A percentile compares a stretch with the other conserved stretches of the same genome.
These are phyloP conservation scores for Funneliformis geosporum DNA, from an alignment of 192 early-diverging fungal genomes.

Conservation along the genomic window DNA sequence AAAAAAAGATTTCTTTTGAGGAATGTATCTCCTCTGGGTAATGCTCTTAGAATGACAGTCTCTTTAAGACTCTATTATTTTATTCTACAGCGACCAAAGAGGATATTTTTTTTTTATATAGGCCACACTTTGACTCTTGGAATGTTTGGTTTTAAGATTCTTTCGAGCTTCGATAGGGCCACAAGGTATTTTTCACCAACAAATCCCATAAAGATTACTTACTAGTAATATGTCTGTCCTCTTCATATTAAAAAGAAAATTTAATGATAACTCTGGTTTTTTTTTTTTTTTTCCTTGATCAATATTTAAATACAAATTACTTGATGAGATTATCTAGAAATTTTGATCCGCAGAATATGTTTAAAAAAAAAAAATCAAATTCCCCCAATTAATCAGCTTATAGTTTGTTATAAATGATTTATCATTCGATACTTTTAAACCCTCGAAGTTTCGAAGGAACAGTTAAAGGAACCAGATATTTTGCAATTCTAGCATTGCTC, in stretches of 20 bases:
- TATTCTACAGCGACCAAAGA: conserved; percentile 3
- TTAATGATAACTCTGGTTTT: background rate
- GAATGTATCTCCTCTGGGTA: background rate
- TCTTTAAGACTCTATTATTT: conserved; percentile 7
- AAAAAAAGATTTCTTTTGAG: background rate
- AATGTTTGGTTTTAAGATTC: background rate
- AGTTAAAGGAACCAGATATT: conserved; percentile 4
- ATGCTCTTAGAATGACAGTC: background rate
- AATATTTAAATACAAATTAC: background rate
- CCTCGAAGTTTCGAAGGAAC: background rate
- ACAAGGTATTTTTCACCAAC: background rate
- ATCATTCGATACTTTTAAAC: background rate
- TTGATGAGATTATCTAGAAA: background rate
- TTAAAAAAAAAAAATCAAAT: background rate
- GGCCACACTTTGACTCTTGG: conserved; percentile 4
- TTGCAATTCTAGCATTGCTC: background rate
- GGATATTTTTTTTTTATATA: background rate
- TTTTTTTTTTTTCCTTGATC: no score
- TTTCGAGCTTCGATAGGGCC: conserved; percentile 15
- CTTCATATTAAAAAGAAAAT: background rate
- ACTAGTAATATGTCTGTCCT: background rate
- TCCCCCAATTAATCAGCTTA: no score
- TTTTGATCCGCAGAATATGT: background rate
- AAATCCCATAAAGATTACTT: background rate
- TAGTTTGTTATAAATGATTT: no score